phyloP scores from a whole-genome alignment of 2,329 filamentous ascomycete species.

The Ophiostoma pallidulum region DNA sequence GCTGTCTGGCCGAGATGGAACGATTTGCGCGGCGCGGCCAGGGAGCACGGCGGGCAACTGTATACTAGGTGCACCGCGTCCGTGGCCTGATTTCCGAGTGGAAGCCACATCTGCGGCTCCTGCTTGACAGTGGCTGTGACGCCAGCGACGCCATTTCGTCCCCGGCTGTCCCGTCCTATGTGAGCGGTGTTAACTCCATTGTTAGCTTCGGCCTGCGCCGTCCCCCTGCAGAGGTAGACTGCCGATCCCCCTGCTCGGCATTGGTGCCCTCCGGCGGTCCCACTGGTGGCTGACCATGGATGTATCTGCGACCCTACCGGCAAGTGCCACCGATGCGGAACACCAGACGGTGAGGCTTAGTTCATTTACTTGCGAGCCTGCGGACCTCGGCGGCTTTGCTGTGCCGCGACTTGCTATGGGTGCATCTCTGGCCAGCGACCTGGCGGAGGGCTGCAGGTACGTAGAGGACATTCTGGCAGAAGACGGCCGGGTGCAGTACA shows the following conservation, averaged over 20 bases:
- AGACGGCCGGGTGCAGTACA: slow-evolving; percentile 4
- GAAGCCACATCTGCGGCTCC: not conserved
- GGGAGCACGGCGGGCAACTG: not conserved
- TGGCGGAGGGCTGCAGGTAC: slow-evolving; percentile 1
- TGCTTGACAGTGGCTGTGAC: slow-evolving; percentile 2
- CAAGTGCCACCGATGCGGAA: slow-evolving; percentile 1
- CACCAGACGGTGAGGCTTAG: not conserved
- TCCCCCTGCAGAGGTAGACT: not conserved
- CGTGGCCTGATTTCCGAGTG: not conserved
- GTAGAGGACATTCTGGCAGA: slow-evolving; percentile 6
- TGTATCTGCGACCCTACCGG: not conserved
- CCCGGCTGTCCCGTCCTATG: not conserved
- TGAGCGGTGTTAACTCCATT: slow-evolving; percentile 11
- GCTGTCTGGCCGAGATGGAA: slow-evolving; percentile 11
- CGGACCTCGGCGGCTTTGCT: slow-evolving; percentile 7
- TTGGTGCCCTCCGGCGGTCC: not conserved
- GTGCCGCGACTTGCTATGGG: slow-evolving; percentile 9
- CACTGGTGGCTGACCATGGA: slow-evolving; percentile 9
- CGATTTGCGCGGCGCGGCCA: not conserved
- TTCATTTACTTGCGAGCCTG: slow-evolving; percentile 9
- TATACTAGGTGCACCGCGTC: not conserved
- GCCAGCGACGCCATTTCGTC: not conserved
- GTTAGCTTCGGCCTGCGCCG: slow-evolving; percentile 4
- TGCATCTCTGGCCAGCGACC: slow-evolving; percentile 9
- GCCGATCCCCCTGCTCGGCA: not conserved